Percentiles rank a stretch among this genome's conserved stretches.
phyloP scores from a whole-genome alignment of 1,284 basidiomycete species.

The Gymnopus androsaceus region DNA sequence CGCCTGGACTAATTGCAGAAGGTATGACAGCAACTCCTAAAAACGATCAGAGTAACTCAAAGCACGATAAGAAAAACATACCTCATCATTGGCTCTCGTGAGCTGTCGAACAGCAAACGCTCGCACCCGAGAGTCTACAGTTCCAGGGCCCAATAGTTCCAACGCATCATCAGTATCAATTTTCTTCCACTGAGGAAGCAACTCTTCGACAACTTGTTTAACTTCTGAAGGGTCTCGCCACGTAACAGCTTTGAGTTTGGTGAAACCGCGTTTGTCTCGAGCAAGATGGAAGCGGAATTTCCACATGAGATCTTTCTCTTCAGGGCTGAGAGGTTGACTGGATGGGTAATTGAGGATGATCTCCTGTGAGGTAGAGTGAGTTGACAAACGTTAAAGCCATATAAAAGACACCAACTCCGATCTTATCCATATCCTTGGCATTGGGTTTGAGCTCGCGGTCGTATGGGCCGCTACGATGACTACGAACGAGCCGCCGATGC shows the following conservation, averaged over 20 bases:
- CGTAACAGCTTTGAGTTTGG: conserved; percentile 96
- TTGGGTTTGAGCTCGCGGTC: conserved; percentile 97
- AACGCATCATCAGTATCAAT: conserved; percentile 96
- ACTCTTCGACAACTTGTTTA: conserved; percentile 95
- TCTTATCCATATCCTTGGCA: conserved; percentile 90
- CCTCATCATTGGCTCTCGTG: conserved; percentile 91
- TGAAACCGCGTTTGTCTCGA: conserved; percentile 87
- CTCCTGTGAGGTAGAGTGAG: conserved; percentile 51
- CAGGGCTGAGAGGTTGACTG: conserved; percentile 82
- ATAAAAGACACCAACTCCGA: conserved; percentile 64
- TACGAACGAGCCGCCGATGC: conserved; percentile 90
- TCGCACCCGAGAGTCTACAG: conserved; percentile 88
- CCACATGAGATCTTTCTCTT: conserved; percentile 97
- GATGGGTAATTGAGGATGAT: conserved; percentile 93
- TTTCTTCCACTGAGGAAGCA: conserved; percentile 96
- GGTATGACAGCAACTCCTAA: conserved; percentile 89
- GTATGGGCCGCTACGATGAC: conserved; percentile 91
- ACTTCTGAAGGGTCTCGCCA: conserved; percentile 97
- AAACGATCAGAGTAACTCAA: not conserved
- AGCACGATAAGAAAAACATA: too few species aligned
- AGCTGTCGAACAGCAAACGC: conserved; percentile 94
- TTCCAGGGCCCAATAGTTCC: conserved; percentile 90
- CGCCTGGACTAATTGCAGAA: conserved; percentile 96
- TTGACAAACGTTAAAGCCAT: not conserved
- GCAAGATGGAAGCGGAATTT: conserved; percentile 97